Evolutionary conservation across 148 eudicot genomes (phyloP), one percentile per base, ranked within the genome.

Genomic region (Persicaria maculosa): DNA sequence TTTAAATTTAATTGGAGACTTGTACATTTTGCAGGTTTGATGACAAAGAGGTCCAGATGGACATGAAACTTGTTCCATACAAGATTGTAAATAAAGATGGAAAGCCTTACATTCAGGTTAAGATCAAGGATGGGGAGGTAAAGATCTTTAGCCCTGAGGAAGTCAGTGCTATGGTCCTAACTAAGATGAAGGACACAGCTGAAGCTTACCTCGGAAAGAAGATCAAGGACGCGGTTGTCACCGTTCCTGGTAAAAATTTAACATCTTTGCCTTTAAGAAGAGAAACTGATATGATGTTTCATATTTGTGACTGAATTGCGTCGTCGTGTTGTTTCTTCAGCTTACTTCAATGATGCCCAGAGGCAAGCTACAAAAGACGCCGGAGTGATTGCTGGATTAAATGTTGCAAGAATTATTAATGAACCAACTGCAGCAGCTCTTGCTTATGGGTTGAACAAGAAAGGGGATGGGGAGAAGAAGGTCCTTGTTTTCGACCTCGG

Each of bases 181-280:
- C 72, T 15, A 68, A 68, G 72, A 68, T 68, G 72, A 68, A 68
- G 72, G 72, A 69, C 50, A 69, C 72, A 44, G 72, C 72, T 6
- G 72, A 69, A 69, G 72, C 72, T 44, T 69, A 44, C 31, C 72
- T 69, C 45, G 72, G 72, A 45, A 69, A 69, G 72, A 69, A 69
- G 36, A 69, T 69, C 72, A 69, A 69, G 72, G 72, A 69, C 44
- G 72, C 72, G n/a, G 72, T 69, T 69, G 72, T 69, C 50, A 69
- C 72, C n/a, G 72, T 69, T 69, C 72, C 72, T 45, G 72, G 72
- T 69, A 69, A 69, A 14, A 11, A 36, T 47, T 16, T 31, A 36
- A 45, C 36, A n/a, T 22, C 72, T 45, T 44, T 22, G 65, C 10
- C 15, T 22, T 58, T 7, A 7, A 20, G 0, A 2, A 7, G 12